These are phyloP conservation scores for Lachancea dasiensis DNA, from an alignment of 805 yeast species.

Conservation along the genomic window DNA sequence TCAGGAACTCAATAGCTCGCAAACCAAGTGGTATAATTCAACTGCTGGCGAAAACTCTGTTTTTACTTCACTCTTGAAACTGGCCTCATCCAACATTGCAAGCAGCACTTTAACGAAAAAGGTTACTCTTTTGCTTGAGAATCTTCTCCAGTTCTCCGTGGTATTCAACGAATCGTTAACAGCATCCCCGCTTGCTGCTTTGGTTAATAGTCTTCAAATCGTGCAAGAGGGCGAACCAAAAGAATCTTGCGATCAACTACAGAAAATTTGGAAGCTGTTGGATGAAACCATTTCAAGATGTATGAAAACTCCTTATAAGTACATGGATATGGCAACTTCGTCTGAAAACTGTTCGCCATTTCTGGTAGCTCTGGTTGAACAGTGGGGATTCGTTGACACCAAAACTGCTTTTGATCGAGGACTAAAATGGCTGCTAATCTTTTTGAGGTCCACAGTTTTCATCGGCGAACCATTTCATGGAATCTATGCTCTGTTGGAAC, in stretches of 20 bases:
- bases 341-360: conserved; percentile 48
- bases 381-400: conserved; percentile 49
- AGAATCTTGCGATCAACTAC: conserved; percentile 14
- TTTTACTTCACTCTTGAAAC: conserved; percentile 58
- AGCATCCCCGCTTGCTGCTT: conserved; percentile 49
- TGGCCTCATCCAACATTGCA: conserved; percentile 38
- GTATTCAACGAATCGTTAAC: conserved; percentile 45
- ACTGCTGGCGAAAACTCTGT: conserved; percentile 45
- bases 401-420: conserved; percentile 16
- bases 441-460: conserved; percentile 42
- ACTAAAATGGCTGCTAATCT: conserved; percentile 46
- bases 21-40: conserved; percentile 77
- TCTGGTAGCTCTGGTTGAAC: conserved; percentile 56
- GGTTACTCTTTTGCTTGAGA: conserved; percentile 43
- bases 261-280: conserved; percentile 52
- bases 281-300: conserved; percentile 75
- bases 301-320: conserved; percentile 74
- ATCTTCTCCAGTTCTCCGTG: conserved; percentile 45
- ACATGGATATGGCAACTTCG: conserved; percentile 51
- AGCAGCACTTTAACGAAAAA: conserved; percentile 34
- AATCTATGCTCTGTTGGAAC: conserved; percentile 9
- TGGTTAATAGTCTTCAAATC: conserved; percentile 44
- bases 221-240: conserved; percentile 12
- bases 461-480: conserved; percentile 53
- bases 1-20: conserved; percentile 46